These are phyloP conservation scores for Fusarium sarcochroum DNA, from an alignment of 2,329 filamentous ascomycete species.

Conservation along the genomic window DNA sequence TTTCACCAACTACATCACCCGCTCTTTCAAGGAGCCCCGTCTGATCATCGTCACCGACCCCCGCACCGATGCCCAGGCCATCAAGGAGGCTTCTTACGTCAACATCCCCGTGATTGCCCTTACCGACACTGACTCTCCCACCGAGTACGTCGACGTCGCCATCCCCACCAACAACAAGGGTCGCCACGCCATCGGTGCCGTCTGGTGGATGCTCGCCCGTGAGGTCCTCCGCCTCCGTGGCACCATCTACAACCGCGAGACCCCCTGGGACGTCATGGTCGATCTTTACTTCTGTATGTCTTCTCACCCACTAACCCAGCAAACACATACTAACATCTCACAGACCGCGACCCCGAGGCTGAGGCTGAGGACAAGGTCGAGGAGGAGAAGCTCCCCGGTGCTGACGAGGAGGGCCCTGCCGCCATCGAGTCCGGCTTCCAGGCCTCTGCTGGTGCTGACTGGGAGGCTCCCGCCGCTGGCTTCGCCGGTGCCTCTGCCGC, in stretches of 20 bases:
- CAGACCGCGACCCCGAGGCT: conserved; percentile 97
- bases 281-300: conserved; percentile 97
- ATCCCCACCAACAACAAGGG: conserved; percentile 99
- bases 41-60: conserved; percentile 99
- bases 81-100: conserved; percentile 99
- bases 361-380: conserved; percentile 98
- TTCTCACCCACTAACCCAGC: not conserved
- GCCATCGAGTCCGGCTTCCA: conserved; percentile 85
- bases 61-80: conserved; percentile 99
- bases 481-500: conserved; percentile 73
- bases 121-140: conserved; percentile 98
- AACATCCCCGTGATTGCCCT: conserved; percentile 99
- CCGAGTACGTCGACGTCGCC: conserved; percentile 99
- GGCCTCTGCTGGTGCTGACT: conserved; percentile 75
- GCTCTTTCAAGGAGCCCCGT: conserved; percentile 99
- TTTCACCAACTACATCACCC: conserved; percentile 99
- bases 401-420: conserved; percentile 85
- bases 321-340: conserved; percentile 29
- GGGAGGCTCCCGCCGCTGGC: conserved; percentile 84
- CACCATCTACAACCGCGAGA: conserved; percentile 95
- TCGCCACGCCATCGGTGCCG: conserved; percentile 96
- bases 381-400: conserved; percentile 90
- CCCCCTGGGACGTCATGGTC: conserved; percentile 99
- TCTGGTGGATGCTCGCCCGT: conserved; percentile 99
- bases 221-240: conserved; percentile 99